Percentiles rank a stretch among this genome's conserved stretches.
Conservation (phyloP, 768 basidiomycete genomes). For the Exsudoporus frostii region DNA sequence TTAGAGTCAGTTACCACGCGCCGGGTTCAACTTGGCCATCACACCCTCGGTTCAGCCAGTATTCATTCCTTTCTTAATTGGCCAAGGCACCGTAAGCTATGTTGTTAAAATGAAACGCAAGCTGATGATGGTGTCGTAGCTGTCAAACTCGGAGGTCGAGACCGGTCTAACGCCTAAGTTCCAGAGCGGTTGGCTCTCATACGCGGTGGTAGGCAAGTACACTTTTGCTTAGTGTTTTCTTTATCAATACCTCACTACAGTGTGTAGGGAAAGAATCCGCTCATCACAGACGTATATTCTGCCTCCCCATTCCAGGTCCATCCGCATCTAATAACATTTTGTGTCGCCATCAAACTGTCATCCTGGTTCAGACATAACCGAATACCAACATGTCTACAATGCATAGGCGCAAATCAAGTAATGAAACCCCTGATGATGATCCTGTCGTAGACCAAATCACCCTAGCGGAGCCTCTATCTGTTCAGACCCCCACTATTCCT, state of each 20-base stretch:
- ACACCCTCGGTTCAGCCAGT: neutral
- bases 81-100: neutral
- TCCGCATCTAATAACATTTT: neutral
- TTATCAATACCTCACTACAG: constrained; percentile 1
- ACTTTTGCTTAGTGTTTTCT: neutral
- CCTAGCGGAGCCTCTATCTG: neutral
- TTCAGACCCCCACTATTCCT: constrained; percentile 8
- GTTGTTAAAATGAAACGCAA: neutral
- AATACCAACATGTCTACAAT: constrained; percentile 15
- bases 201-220: constrained; percentile 1
- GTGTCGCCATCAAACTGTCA: neutral
- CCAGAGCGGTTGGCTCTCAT: neutral
- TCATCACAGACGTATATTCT: neutral
- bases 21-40: neutral
- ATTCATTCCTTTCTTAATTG: neutral
- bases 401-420: constrained; percentile 47
- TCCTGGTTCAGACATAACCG: neutral
- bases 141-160: constrained; percentile 1
- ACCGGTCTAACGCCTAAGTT: constrained; percentile 7
- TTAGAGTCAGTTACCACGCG: neutral
- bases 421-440: constrained; percentile 35
- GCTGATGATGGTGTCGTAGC: constrained; percentile 9
- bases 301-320: neutral
- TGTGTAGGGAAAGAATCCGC: neutral
- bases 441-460: constrained; percentile 7